phyloP scores from a whole-genome alignment of 192 early-diverging fungal species.

The Coemansia biformis region DNA sequence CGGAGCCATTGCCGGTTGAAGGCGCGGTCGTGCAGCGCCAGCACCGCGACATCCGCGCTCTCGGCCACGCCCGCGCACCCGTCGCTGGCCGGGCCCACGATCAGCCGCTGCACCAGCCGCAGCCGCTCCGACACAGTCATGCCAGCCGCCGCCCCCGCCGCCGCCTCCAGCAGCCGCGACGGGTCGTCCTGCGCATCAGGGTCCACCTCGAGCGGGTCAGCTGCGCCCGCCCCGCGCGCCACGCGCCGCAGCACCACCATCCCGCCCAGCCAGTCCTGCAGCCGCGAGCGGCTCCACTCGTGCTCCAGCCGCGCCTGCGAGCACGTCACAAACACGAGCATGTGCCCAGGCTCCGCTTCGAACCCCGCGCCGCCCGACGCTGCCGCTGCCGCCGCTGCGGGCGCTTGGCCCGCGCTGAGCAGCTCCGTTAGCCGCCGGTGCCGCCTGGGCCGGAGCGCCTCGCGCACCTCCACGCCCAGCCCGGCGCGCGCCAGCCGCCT shows the following conservation, averaged over 20 bases:
- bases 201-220: constrained; percentile 33
- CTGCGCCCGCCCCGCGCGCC: constrained; percentile 5
- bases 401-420: too few species aligned
- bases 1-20: constrained; percentile 81
- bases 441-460: constrained; percentile 39
- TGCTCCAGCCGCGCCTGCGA: constrained; percentile 52
- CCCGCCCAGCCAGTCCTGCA: constrained; percentile 70
- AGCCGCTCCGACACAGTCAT: constrained; percentile 31
- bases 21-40: constrained; percentile 72
- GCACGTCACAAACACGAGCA: constrained; percentile 67
- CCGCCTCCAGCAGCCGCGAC: constrained; percentile 18
- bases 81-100: constrained; percentile 30
- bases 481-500: constrained; percentile 54
- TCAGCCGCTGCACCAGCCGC: constrained; percentile 32
- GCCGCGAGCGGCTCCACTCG: constrained; percentile 48
- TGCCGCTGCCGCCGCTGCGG: too few species aligned
- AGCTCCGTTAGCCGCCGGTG: too few species aligned
- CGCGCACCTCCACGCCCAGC: constrained; percentile 60
- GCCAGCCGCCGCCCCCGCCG: constrained; percentile 7
- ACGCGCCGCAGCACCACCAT: constrained; percentile 47
- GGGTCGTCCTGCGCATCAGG: constrained; percentile 33
- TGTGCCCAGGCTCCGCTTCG: constrained; percentile 18
- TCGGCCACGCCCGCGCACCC: constrained; percentile 52
- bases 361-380: neutral
- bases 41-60: constrained; percentile 45